Base-by-base conservation (phyloP, 139 green algal genomes). In the Micractinium conductrix region DNA sequence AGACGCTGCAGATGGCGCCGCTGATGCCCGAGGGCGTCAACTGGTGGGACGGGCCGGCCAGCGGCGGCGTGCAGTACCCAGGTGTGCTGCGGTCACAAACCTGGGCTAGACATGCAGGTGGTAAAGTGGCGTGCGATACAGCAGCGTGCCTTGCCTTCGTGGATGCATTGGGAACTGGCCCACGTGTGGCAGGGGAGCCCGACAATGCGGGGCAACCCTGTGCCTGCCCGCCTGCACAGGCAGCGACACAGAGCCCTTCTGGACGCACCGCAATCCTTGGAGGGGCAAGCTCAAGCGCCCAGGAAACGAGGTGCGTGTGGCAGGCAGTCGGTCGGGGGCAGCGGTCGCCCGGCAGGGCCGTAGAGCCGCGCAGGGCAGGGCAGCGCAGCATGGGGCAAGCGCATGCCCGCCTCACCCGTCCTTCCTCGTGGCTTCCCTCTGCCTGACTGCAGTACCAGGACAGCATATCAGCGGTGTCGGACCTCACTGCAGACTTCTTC, bases 1-100 rank as follows among this genome's bases (percentile, higher is more conserved):
- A 93, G 53, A 93, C 87, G 50, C 71, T 92, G 67, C 88, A 92
- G 78, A 86, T 93, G 74, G 90, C 84, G 16, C 89, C 90, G 4
- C 38, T 91, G 14, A 69, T 88, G 73, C 90, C 90, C 4, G 48
- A 67, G 60, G 86, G 86, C 35, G 55, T n/a, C 22, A 43, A 67
- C 79, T 88, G 85, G 85, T 68, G 44, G 79, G 62, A 19, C 4
- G 74, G 74, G 42, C 74, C 74, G 16, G 74, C 74, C 8, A 50
- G 19, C 12, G 74, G 74, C 1, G 74, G 86, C 9, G 74, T 89
- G 3, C 30, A 53, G 55, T 89, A 87, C 65, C 86, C 86, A 30
- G 86, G 85, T 78, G 71, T 28, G 71, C 14, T 24, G 37, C 67
- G 35, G 16, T 62, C n/a, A n/a, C n/a, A n/a, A n/a, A n/a, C n/a